Evolutionary conservation across 1,284 basidiomycete genomes (phyloP), one percentile per base, ranked within the genome.

Genomic region (Leccinum pachyderme): DNA sequence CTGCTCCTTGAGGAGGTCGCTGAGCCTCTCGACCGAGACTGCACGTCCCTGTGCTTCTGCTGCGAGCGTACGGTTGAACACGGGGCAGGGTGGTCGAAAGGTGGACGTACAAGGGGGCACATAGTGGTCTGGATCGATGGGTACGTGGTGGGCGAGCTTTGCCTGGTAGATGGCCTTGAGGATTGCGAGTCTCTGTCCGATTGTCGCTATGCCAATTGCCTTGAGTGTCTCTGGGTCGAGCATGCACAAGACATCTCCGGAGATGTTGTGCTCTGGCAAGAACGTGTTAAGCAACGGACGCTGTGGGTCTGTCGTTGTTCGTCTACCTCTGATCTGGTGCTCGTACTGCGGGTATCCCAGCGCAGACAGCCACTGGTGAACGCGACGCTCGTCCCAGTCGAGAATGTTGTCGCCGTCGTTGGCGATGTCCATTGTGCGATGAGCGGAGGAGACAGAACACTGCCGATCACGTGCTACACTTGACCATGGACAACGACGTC

Each of bases 141-240:
- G 86, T 50, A 98, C 78, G 61, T 87, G 86, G 64, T 95, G 82
- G 2, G 84, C 84, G 51, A 93, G 75, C 73, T 98, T 98, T 62
- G 92, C 77, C 58, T 87, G 84, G 75, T 95, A 97, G 56, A 97
- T 86, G 48, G 89, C 86, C 71, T 93, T 93, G 65, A 98, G 82
- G 59, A 98, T 92, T 32, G 89, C 80, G 24, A 98, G 75, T 47
- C 95, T 79, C 73, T 96, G 93, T 7, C 95, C 94, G 60, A 97
- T 83, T 35, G 88, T 91, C 22, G 82, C 68, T 47, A 98, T 83
- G 6, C 95, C 95, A 55, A 97, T 77, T 53, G 91, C 87, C 72
- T 91, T 92, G 60, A 98, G 81, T 3, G 83, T 74, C 44, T 94
- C 90, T 47, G 86, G 81, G 70, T 94, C 90, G 44, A 97, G 80